These are phyloP conservation scores for Phytophthora litchii DNA, from an alignment of 352 stramenopile species.

Conservation along the genomic window DNA sequence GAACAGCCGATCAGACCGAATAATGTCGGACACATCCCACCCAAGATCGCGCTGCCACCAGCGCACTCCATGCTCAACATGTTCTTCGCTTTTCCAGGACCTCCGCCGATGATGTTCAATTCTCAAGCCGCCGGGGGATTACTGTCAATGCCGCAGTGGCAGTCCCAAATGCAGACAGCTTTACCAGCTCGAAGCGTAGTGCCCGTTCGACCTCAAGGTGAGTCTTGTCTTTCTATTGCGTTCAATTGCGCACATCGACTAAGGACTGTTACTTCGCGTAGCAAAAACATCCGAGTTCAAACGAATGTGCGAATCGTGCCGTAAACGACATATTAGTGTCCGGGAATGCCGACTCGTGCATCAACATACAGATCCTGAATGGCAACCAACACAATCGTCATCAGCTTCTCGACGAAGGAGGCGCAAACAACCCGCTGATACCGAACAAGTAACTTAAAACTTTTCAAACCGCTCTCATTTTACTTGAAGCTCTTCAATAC, in stretches of 20 bases:
- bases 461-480: constrained; percentile 33
- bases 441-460: constrained; percentile 34
- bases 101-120: constrained; percentile 39
- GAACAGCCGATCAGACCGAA: constrained; percentile 30
- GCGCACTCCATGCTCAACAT: constrained; percentile 43
- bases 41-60: constrained; percentile 54
- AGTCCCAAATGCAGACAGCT: constrained; percentile 30
- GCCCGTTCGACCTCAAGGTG: constrained; percentile 32
- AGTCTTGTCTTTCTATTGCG: neutral
- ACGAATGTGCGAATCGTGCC: constrained; percentile 73
- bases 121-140: constrained; percentile 20
- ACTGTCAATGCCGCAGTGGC: constrained; percentile 33
- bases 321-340: constrained; percentile 69
- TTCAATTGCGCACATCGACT: constrained; percentile 2
- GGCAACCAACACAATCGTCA: constrained; percentile 43
- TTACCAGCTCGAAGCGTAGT: constrained; percentile 30
- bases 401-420: constrained; percentile 29
- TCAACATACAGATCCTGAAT: constrained; percentile 73
- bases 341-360: constrained; percentile 71
- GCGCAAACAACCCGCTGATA: constrained; percentile 28
- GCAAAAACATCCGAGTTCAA: constrained; percentile 46
- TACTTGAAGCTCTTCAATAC: constrained; percentile 29
- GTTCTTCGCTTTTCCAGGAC: constrained; percentile 43
- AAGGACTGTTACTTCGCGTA: neutral
- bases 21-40: constrained; percentile 4